Conservation (phyloP, 768 basidiomycete genomes). For the Tulasnella sp. region DNA sequence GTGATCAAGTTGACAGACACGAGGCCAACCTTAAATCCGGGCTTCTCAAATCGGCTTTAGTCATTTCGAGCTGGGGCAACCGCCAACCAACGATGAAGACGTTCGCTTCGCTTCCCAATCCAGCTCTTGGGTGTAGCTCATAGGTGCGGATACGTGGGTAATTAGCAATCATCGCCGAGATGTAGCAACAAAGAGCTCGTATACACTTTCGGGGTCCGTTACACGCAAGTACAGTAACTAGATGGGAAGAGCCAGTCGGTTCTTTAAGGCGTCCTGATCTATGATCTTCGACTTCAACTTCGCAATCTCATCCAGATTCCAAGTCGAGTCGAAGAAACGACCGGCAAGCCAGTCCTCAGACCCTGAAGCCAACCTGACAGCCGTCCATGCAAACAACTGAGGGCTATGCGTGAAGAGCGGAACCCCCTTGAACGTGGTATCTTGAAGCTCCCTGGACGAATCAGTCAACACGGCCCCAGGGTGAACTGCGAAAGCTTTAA, state of each 20-base stretch:
- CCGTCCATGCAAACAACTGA: background rate
- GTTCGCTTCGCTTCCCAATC: constrained; percentile 32
- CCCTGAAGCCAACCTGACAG: constrained; percentile 18
- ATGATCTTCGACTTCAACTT: constrained; percentile 7
- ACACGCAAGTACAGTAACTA: background rate
- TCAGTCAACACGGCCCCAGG: constrained; percentile 32
- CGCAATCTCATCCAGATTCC: constrained; percentile 22
- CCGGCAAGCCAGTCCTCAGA: constrained; percentile 19
- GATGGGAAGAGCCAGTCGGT: constrained; percentile 18
- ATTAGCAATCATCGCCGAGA: no score
- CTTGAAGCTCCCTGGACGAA: constrained; percentile 14
- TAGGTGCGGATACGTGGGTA: no score
- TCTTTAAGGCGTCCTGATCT: constrained; percentile 24
- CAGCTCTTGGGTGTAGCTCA: no score
- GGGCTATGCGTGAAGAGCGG: background rate
- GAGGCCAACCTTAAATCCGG: constrained; percentile 26
- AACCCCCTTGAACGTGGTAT: background rate
- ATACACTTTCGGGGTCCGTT: no score
- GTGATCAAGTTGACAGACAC: constrained; percentile 35
- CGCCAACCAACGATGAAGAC: constrained; percentile 36
- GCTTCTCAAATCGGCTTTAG: constrained; percentile 34
- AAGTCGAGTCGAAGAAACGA: constrained; percentile 1
- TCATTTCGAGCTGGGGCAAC: constrained; percentile 30
- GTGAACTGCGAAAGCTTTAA: constrained; percentile 27
- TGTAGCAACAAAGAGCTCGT: no score